Percentiles rank a stretch among this genome's conserved stretches.
These are phyloP conservation scores for Auricularia cornea DNA, from an alignment of 768 basidiomycete species.

Conservation along the genomic window DNA sequence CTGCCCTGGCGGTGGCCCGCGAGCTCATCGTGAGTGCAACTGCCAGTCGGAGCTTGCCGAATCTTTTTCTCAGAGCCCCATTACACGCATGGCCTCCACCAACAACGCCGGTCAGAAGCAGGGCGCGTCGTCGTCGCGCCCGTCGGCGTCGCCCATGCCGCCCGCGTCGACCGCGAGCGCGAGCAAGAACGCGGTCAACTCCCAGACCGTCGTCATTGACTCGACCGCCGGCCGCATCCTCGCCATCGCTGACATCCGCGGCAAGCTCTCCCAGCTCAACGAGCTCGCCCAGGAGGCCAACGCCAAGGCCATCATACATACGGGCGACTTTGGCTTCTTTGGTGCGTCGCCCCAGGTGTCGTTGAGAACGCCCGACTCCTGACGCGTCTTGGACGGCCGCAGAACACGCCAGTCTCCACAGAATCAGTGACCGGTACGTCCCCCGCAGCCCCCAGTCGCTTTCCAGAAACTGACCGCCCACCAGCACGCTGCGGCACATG, in stretches of 20 bases:
- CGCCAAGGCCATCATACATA: constrained; percentile 91
- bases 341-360: constrained; percentile 37
- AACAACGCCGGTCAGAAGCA: background rate
- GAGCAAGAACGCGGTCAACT: background rate
- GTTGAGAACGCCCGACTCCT: background rate
- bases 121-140: background rate
- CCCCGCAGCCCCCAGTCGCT: background rate
- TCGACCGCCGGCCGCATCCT: constrained; percentile 78
- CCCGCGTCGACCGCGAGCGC: background rate
- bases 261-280: constrained; percentile 80
- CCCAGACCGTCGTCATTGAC: constrained; percentile 47
- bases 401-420: constrained; percentile 74
- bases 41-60: background rate
- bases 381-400: constrained; percentile 10
- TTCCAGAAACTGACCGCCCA: background rate
- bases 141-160: background rate
- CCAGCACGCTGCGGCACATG: constrained; percentile 80
- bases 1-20: too few relatives aligned
- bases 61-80: background rate
- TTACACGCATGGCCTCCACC: background rate
- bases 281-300: constrained; percentile 81
- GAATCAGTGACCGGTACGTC: constrained; percentile 78
- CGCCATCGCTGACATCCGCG: constrained; percentile 91
- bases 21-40: too few relatives aligned
- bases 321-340: constrained; percentile 99